phyloP scores from a whole-genome alignment of 352 stramenopile species.

The Pythium insidiosum region DNA sequence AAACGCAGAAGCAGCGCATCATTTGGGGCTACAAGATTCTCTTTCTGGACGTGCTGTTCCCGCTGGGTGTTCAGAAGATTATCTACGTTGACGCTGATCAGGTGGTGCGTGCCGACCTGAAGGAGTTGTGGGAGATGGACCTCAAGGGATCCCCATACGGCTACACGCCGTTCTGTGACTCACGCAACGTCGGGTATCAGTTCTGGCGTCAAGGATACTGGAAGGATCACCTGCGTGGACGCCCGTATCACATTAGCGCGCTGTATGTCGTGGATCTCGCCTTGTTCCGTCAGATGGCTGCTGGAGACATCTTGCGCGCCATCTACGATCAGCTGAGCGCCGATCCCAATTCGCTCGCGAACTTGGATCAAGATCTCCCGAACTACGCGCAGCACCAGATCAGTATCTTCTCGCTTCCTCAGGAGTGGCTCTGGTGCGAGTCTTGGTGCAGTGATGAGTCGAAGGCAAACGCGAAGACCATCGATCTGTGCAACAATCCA shows the following conservation, averaged over 20 bases:
- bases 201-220: slow-evolving; percentile 99
- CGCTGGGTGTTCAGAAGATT: slow-evolving; percentile 97
- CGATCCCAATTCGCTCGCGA: slow-evolving; percentile 98
- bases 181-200: slow-evolving; percentile 96
- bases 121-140: slow-evolving; percentile 98
- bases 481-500: slow-evolving; percentile 99
- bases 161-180: slow-evolving; percentile 98
- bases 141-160: slow-evolving; percentile 94
- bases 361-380: slow-evolving; percentile 99
- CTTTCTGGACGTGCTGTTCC: slow-evolving; percentile 99
- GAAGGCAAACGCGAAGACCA: slow-evolving; percentile 97
- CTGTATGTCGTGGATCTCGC: slow-evolving; percentile 99
- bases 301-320: slow-evolving; percentile 93
- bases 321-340: slow-evolving; percentile 96
- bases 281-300: slow-evolving; percentile 89
- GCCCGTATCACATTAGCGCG: slow-evolving; percentile 99
- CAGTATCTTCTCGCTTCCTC: slow-evolving; percentile 95
- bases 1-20: slow-evolving; percentile 99
- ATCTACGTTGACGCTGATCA: slow-evolving; percentile 99
- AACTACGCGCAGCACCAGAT: slow-evolving; percentile 97
- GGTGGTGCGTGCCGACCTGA: slow-evolving; percentile 96
- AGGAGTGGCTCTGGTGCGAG: slow-evolving; percentile 99
- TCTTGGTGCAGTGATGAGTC: slow-evolving; percentile 98
- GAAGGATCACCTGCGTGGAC: slow-evolving; percentile 94
- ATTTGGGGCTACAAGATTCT: slow-evolving; percentile 99